Evolutionary conservation across 1,284 basidiomycete genomes (phyloP).

Genomic region (Melanopsichium pennsylvanicum): DNA sequence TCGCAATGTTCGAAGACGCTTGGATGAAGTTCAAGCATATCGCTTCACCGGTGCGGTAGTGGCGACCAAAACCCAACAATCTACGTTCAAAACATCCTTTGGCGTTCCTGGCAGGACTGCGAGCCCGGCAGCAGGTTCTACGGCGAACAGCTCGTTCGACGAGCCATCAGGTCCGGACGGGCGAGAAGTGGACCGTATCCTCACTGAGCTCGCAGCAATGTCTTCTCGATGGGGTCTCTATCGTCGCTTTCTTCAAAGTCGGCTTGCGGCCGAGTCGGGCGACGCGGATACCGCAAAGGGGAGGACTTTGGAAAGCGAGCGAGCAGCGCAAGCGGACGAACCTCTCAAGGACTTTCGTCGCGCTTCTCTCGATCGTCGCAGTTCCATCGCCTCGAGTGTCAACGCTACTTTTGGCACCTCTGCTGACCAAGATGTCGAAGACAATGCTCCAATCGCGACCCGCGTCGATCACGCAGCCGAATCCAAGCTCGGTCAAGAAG

Average conservation of each 20-base stretch:
- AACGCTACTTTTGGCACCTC: neutral
- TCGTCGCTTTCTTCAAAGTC: constrained; percentile 81
- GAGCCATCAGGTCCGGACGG: constrained; percentile 80
- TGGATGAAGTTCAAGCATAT: constrained; percentile 32
- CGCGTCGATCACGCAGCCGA: constrained; percentile 68
- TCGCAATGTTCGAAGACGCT: constrained; percentile 35
- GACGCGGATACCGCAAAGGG: neutral
- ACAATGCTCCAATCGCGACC: neutral
- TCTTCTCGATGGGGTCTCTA: constrained; percentile 90
- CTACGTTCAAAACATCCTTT: constrained; percentile 66
- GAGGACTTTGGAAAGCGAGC: constrained; percentile 18
- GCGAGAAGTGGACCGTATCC: constrained; percentile 84
- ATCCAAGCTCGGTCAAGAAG: constrained; percentile 75
- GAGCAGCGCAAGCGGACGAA: constrained; percentile 31
- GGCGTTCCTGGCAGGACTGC: constrained; percentile 63
- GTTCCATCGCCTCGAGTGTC: constrained; percentile 19
- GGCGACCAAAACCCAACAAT: constrained; percentile 60
- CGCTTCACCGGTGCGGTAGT: constrained; percentile 41
- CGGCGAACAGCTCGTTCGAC: constrained; percentile 57
- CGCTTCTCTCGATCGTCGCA: constrained; percentile 39
- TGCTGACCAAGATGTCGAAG: neutral
- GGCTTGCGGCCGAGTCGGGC: constrained; percentile 70
- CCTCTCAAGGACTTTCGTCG: constrained; percentile 42
- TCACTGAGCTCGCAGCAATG: constrained; percentile 87
- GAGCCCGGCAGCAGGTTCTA: constrained; percentile 67